Conservation (phyloP, 2,329 filamentous ascomycete species). For the Talaromyces verruculosus region DNA sequence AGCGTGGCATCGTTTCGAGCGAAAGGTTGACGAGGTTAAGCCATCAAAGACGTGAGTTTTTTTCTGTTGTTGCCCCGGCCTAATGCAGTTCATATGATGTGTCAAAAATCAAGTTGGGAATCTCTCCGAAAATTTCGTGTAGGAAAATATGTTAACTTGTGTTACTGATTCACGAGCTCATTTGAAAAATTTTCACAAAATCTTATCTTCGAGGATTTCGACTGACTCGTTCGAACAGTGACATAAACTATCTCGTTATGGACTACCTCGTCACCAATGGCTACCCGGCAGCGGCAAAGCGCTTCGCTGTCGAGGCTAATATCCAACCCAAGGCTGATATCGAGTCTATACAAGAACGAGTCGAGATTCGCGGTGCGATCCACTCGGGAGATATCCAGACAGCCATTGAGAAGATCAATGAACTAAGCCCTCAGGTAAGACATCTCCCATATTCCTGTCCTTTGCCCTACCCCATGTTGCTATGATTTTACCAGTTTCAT, state of each 20-base stretch:
- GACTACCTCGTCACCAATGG: conserved; percentile 97
- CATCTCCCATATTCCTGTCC: conserved; percentile 7
- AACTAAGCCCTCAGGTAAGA: conserved; percentile 85
- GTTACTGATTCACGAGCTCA: conserved; percentile 57
- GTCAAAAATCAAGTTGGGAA: conserved; percentile 92
- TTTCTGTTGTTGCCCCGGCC: conserved; percentile 15
- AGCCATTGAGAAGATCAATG: conserved; percentile 84
- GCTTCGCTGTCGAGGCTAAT: conserved; percentile 92
- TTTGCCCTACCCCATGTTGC: conserved; percentile 42
- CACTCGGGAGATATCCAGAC: conserved; percentile 80
- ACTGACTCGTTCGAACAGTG: conserved; percentile 57
- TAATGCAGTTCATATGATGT: conserved; percentile 63
- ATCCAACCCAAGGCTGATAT: conserved; percentile 71
- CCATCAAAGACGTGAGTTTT: conserved; percentile 80
- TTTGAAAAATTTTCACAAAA: neutral
- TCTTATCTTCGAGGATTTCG: conserved; percentile 20
- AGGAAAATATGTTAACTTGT: conserved; percentile 83
- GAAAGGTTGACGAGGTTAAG: conserved; percentile 78
- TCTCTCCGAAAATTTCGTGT: conserved; percentile 98
- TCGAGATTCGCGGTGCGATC: conserved; percentile 81
- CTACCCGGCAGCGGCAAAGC: conserved; percentile 87
- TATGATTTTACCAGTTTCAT: conserved; percentile 99
- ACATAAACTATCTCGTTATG: conserved; percentile 92
- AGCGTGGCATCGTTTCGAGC: conserved; percentile 71
- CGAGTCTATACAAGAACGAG: conserved; percentile 71